These are phyloP conservation scores for Botrytis squamosa DNA, from an alignment of 2,329 filamentous ascomycete genomes.

Conservation along the genomic window DNA sequence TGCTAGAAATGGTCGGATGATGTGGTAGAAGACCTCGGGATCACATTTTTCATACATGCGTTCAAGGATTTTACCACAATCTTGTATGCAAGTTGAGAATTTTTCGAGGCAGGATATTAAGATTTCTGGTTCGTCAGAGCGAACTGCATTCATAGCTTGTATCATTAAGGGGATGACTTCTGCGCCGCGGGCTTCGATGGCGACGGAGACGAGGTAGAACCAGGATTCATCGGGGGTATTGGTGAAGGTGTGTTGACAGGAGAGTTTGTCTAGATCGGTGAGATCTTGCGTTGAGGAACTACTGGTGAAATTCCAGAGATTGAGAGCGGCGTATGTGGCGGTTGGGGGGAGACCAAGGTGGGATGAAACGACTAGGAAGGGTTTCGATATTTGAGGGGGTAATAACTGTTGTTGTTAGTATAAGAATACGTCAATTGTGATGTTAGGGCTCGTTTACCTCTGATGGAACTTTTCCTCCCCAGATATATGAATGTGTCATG, in stretches of 20 bases:
- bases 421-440: too few species aligned
- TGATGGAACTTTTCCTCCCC: constrained; percentile 74
- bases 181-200: constrained; percentile 81
- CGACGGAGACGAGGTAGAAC: constrained; percentile 89
- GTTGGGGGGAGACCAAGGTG: constrained; percentile 81
- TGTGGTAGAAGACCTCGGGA: constrained; percentile 83
- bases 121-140: constrained; percentile 55
- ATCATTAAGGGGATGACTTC: constrained; percentile 75
- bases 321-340: constrained; percentile 84
- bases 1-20: constrained; percentile 83
- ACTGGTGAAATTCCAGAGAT: constrained; percentile 85
- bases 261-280: constrained; percentile 59
- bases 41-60: constrained; percentile 90
- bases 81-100: constrained; percentile 66
- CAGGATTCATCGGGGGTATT: constrained; percentile 88
- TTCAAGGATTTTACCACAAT: constrained; percentile 65
- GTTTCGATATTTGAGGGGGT: constrained; percentile 74
- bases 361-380: constrained; percentile 68
- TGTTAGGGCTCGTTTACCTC: constrained; percentile 54
- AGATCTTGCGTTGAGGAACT: constrained; percentile 43
- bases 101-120: constrained; percentile 64
- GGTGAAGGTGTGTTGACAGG: constrained; percentile 78
- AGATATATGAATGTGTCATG: constrained; percentile 82
- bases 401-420: constrained; percentile 48
- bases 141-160: constrained; percentile 68